Base-by-base conservation (phyloP, 2,329 filamentous ascomycete species). In the Sarocladium strictum region DNA sequence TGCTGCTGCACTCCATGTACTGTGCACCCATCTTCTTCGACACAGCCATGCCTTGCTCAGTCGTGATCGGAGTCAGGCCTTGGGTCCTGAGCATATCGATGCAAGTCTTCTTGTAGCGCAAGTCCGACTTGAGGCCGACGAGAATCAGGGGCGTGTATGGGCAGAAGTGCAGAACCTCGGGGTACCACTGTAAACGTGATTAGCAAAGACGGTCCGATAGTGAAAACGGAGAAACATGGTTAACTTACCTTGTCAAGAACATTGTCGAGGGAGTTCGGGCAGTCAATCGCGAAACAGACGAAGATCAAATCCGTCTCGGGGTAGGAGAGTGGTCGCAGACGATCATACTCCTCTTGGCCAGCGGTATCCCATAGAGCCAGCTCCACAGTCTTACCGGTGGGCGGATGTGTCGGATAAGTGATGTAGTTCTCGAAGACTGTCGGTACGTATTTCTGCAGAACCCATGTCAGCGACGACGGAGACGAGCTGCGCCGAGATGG, bases 401-500 rank as follows among this genome's bases (percentile, higher is more conserved):
- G 83, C 60, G 85, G 84, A 74, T 99, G 94, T 57, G 86, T 88
- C 55, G 93, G 95, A 71, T 96, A 93, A 54, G 94, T 97, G 75
- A 99, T 97, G 82, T 99, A 99, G 78, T 99, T 99, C 69, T 99
- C 94, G 71, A 99, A 99, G 53, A 99, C 94, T 2, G 94, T 99
- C 3, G 94, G 94, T 38, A 99, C 94, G 66, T 99, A 99, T 97
- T 97, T 97, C 94, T 99, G 65, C 37, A 51, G 38, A 50, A n/a
- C 32, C 17, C 32, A 50, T 10, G 53, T 54, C 45, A 54, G 54
- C 41, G 6, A 50, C 21, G 33, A 26, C 40, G n/a, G n/a, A n/a
- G n/a, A n/a, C n/a, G n/a, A n/a, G n/a, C n/a, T n/a, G n/a, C n/a
- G n/a, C 26, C 23, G 19, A 27, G 10, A 9, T n/a, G n/a, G 24